Evolutionary conservation across 2,329 filamentous ascomycete genomes (phyloP).

Genomic region (Colletotrichum musicola): DNA sequence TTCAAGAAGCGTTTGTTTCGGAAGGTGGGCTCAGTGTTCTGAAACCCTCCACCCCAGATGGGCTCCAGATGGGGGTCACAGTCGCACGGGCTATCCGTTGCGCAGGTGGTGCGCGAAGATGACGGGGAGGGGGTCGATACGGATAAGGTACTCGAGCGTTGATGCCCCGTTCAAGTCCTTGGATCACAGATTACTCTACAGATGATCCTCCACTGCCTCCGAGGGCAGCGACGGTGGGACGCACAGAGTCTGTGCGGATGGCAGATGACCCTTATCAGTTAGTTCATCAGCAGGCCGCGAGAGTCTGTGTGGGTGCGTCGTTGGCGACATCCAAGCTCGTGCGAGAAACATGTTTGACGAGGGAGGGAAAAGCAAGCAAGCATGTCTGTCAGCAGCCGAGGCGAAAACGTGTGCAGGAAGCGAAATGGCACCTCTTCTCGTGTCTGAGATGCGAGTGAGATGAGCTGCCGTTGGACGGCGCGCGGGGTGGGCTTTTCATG

Average conservation of each 20-base stretch:
- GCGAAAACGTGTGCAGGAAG: constrained; percentile 14
- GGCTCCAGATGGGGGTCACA: constrained; percentile 19
- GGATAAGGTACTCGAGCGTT: constrained; percentile 17
- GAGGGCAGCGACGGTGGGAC: background rate
- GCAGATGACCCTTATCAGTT: constrained; percentile 10
- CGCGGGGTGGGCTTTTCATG: background rate
- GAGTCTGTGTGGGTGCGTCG: constrained; percentile 28
- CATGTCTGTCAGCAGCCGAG: constrained; percentile 14
- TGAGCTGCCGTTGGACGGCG: background rate
- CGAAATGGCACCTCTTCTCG: constrained; percentile 17
- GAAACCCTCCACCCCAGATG: constrained; percentile 19
- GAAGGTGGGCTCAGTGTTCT: constrained; percentile 27
- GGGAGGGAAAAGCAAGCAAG: constrained; percentile 29
- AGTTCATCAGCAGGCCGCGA: constrained; percentile 1
- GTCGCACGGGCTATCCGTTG: constrained; percentile 10
- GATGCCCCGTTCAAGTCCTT: background rate
- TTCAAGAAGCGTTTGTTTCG: constrained; percentile 28
- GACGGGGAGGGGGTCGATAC: background rate
- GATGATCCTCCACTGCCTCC: background rate
- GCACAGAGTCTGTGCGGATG: background rate
- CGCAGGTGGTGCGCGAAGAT: constrained; percentile 22
- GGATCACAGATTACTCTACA: background rate
- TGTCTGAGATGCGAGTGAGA: constrained; percentile 23
- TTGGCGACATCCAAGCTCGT: constrained; percentile 9
- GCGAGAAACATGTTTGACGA: constrained; percentile 20